Evolutionary conservation across 2,329 filamentous ascomycete species (phyloP).

Genomic region (Fusarium phyllophilum): DNA sequence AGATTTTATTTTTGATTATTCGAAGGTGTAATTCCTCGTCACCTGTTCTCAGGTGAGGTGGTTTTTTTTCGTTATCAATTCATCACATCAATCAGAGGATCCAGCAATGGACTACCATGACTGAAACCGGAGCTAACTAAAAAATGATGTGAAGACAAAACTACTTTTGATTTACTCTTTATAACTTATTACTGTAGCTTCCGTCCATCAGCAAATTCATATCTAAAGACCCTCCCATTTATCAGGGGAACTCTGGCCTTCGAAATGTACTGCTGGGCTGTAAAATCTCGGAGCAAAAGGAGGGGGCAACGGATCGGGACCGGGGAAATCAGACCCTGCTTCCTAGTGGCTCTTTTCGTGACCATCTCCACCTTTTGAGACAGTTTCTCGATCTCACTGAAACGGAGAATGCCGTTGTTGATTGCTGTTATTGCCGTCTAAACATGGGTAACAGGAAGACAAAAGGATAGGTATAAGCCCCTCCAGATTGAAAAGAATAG

Average conservation of each 20-base stretch:
- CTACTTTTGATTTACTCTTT: rapidly evolving
- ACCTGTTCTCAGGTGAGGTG: rapidly evolving
- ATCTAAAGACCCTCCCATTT: background rate
- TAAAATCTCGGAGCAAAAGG: background rate
- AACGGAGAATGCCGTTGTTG: background rate
- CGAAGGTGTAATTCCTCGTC: too few relatives aligned
- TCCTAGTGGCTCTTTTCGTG: background rate
- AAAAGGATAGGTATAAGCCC: background rate
- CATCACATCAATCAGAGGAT: rapidly evolving
- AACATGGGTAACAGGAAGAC: background rate
- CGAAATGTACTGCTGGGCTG: background rate
- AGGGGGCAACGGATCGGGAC: background rate
- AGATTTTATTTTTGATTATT: rapidly evolving
- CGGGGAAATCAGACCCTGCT: background rate
- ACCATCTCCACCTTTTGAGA: background rate
- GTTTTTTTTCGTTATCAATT: too few relatives aligned
- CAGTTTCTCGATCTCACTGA: background rate
- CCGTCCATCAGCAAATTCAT: rapidly evolving
- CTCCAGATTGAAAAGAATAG: too few relatives aligned
- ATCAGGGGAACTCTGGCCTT: background rate
- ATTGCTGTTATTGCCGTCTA: background rate
- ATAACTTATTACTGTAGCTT: background rate
- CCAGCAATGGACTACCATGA: rapidly evolving
- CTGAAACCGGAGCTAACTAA: rapidly evolving
- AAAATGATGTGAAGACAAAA: background rate